Conservation (phyloP, 2,329 filamentous ascomycete genomes). For the Cadophora malorum region DNA sequence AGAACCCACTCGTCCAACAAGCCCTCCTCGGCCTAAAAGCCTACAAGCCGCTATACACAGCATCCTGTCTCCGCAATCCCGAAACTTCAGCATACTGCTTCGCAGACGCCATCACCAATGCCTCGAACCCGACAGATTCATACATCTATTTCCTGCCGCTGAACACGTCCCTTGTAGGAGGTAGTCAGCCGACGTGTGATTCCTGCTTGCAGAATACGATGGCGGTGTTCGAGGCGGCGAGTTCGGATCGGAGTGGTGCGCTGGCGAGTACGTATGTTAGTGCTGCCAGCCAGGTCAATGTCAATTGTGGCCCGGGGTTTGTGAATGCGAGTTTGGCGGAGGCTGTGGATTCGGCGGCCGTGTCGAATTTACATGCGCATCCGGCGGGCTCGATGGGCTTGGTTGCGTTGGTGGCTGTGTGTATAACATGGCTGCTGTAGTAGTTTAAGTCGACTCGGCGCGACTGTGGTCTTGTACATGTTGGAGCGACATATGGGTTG, state of each 20-base stretch:
- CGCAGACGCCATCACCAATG: conserved; percentile 82
- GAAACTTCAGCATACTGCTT: conserved; percentile 76
- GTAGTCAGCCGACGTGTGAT: conserved; percentile 75
- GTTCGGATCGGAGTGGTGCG: conserved; percentile 68
- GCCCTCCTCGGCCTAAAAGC: conserved; percentile 78
- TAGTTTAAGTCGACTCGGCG: no score
- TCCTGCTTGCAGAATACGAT: conserved; percentile 81
- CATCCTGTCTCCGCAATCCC: conserved; percentile 77
- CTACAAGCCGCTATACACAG: conserved; percentile 80
- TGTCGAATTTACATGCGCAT: background rate
- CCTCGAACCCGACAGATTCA: conserved; percentile 69
- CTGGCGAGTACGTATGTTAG: conserved; percentile 72
- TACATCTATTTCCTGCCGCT: conserved; percentile 89
- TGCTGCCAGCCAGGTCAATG: conserved; percentile 77
- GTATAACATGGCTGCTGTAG: conserved; percentile 34
- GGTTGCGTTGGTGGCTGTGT: conserved; percentile 31
- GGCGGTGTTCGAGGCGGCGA: conserved; percentile 76
- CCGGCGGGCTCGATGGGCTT: conserved; percentile 21
- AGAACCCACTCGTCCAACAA: conserved; percentile 74
- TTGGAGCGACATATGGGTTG: background rate
- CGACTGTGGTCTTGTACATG: background rate
- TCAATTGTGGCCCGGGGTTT: conserved; percentile 63
- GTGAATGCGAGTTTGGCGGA: conserved; percentile 59
- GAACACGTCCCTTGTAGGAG: conserved; percentile 71
- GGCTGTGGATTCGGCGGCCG: conserved; percentile 24